These are phyloP conservation scores for Eucalyptus shirleyi DNA, from an alignment of 345 rosid genomes.

Conservation along the genomic window DNA sequence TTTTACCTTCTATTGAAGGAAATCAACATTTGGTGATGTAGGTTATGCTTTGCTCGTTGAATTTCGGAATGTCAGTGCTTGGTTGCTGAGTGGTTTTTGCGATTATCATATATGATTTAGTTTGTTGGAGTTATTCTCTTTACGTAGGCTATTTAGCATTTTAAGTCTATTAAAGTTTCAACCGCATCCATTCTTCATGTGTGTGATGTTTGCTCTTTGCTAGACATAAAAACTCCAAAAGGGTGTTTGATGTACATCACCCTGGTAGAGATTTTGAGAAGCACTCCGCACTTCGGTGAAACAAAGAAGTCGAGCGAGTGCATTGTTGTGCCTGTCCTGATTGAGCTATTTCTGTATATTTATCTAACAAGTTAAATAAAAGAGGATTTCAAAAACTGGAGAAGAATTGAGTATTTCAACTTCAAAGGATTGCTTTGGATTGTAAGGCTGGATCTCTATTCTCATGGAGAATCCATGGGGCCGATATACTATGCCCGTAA, in stretches of 20 bases:
- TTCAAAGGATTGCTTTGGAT: too few species aligned
- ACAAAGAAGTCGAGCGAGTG: slow-evolving; percentile 87
- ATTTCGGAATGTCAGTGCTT: neutral
- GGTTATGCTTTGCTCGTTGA: neutral
- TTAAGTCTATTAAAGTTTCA: neutral
- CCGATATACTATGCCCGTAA: neutral
- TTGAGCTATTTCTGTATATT: neutral
- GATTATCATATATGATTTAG: neutral
- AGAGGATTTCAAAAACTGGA: neutral
- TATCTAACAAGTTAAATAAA: neutral
- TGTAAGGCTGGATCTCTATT: too few species aligned
- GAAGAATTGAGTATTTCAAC: neutral
- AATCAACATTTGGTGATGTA: neutral
- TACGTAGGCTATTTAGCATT: neutral
- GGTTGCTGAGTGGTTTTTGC: neutral
- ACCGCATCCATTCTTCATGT: neutral
- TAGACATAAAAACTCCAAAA: slow-evolving; percentile 67
- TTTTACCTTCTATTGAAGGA: neutral
- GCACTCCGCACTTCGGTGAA: slow-evolving; percentile 59
- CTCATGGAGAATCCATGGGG: neutral
- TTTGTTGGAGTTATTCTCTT: neutral
- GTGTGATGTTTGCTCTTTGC: slow-evolving; percentile 55
- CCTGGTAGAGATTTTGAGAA: slow-evolving; percentile 87
- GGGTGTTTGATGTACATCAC: slow-evolving; percentile 84
- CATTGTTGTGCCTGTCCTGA: neutral